phyloP scores from a whole-genome alignment of 805 yeast species.

The Hanseniaspora vineae region DNA sequence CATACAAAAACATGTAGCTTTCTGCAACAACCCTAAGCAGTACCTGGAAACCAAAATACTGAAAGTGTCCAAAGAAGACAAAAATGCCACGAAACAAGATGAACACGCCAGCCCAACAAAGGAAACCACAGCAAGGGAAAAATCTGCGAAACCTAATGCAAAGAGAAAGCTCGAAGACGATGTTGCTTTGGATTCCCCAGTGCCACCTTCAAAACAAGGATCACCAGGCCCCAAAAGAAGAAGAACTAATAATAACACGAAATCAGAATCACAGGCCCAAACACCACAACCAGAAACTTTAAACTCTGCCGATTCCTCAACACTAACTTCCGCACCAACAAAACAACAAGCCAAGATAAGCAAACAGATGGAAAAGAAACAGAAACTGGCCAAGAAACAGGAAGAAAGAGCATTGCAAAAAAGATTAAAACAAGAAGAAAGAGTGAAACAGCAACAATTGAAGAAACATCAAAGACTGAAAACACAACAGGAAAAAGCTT shows the following conservation, averaged over 20 bases:
- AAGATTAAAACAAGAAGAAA: slow-evolving; percentile 10
- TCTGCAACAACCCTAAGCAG: slow-evolving; percentile 1
- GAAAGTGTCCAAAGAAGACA: slow-evolving; percentile 1
- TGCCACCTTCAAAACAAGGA: not conserved
- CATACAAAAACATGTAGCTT: slow-evolving; percentile 18
- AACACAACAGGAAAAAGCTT: slow-evolving; percentile 17
- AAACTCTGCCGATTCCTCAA: no score
- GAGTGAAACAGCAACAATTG: slow-evolving; percentile 24
- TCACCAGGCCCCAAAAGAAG: slow-evolving; percentile 5
- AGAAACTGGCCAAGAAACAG: slow-evolving; percentile 7
- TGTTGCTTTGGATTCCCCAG: no score
- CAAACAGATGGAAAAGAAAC: slow-evolving; percentile 17
- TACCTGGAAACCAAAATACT: slow-evolving; percentile 7
- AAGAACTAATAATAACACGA: slow-evolving; percentile 12
- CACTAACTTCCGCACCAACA: slow-evolving; percentile 4
- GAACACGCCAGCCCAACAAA: slow-evolving; percentile 1
- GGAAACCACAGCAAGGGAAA: not conserved
- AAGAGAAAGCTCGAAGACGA: no score
- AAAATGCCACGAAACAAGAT: not conserved
- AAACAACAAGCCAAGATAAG: slow-evolving; percentile 20
- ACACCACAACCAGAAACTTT: slow-evolving; percentile 10
- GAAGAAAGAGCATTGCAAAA: slow-evolving; percentile 6
- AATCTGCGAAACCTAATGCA: no score
- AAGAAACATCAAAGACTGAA: slow-evolving; percentile 24
- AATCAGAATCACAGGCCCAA: slow-evolving; percentile 9